Evolutionary conservation across 169 alveolate genomes (phyloP).

Genomic region (Plasmodium blacklocki): DNA sequence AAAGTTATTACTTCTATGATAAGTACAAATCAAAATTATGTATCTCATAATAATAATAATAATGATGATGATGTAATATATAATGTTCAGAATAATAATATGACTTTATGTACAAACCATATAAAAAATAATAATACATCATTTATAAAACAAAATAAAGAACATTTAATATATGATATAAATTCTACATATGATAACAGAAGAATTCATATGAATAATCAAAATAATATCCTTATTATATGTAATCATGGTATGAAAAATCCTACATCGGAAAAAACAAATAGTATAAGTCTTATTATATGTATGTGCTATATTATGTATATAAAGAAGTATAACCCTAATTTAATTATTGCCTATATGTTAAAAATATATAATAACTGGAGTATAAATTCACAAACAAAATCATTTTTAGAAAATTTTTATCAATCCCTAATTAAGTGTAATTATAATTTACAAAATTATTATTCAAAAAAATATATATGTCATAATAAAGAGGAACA

Average conservation of each 20-base stretch:
- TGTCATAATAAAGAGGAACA: not conserved
- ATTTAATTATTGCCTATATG: conserved; percentile 20
- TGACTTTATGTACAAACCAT: not conserved
- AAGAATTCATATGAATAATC: not conserved
- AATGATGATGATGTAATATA: not conserved
- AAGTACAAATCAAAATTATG: not conserved
- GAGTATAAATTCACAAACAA: conserved; percentile 20
- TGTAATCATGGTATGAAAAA: conserved; percentile 63
- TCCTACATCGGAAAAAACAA: conserved; percentile 10
- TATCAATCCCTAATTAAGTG: conserved; percentile 17
- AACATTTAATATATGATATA: not conserved
- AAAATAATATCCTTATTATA: conserved; percentile 28
- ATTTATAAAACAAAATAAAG: not conserved
- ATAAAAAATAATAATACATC: not conserved
- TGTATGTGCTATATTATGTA: conserved; percentile 75
- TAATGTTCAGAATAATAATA: not conserved
- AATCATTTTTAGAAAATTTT: conserved; percentile 26
- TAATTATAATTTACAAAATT: conserved; percentile 18
- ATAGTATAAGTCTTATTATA: conserved; percentile 63
- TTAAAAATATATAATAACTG: conserved; percentile 51
- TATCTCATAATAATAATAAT: not conserved
- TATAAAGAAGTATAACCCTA: conserved; percentile 25
- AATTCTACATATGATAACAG: not conserved
- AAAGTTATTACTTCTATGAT: conserved; percentile 26
- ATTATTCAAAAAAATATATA: not conserved